Evolutionary conservation across 1,139 yeast species (phyloP), one percentile per base, ranked within the genome.

Genomic region (Yamadazyma blattariae): DNA sequence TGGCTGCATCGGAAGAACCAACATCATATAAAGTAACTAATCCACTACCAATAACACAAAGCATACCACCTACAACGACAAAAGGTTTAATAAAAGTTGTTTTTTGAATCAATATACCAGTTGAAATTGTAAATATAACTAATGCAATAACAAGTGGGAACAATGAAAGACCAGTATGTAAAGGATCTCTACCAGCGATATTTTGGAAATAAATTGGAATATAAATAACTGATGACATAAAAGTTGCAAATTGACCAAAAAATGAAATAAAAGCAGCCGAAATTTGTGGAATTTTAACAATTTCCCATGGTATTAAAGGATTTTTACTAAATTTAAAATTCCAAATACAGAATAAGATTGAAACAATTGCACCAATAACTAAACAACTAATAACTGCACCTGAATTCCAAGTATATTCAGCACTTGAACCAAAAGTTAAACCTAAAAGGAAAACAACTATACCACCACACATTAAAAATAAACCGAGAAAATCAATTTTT

Each of bases 401-500:
- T 21, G 79, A 71, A 41, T 67, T 48, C 83, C 83, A 78, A 0
- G 57, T 47, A 45, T 61, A 77, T 9, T 71, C 59, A 2, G 67
- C 56, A 28, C 79, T 78, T 6, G 46, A 40, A 6, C 79, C 79
- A 51, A 57, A 56, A 2, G 61, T 53, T 11, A 57, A 42, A 7
- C 59, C 75, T 59, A 42, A 74, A 44, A 31, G 77, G 67, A 42
- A 75, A 54, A 57, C 38, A 64, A 59, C 37, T 30, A 72, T 54
- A 0, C 75, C 74, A 1, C 68, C 61, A 3, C 74, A 58, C 28
- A 77, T 57, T 16, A 73, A 55, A 27, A 73, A 40, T 12, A 73
- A 61, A 0, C 84, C 84, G 11, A 59, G 39, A 42, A 66, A 75
- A 50, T 78, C 84, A 31, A 77, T 66, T 32, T 61, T 55, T 40